phyloP scores from a whole-genome alignment of 805 yeast genomes.

The Citeromyces nyonsensis region DNA sequence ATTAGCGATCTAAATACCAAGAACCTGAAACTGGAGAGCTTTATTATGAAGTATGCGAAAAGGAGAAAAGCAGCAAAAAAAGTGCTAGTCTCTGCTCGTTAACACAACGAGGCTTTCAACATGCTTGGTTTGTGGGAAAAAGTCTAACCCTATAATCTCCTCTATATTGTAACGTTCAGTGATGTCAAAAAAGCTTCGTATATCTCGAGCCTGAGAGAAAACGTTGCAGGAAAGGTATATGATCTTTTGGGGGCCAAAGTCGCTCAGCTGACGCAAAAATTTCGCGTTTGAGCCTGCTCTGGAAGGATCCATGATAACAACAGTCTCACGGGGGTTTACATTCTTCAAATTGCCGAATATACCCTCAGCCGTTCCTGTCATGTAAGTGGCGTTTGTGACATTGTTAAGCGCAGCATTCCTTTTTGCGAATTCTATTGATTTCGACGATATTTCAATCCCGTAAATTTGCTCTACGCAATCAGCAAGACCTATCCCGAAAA shows the following conservation, averaged over 20 bases:
- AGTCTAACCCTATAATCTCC: conserved; percentile 22
- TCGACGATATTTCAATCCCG: conserved; percentile 22
- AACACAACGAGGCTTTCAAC: conserved; percentile 19
- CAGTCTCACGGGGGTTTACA: conserved; percentile 8
- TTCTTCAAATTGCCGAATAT: too few relatives aligned
- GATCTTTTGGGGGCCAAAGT: conserved; percentile 19
- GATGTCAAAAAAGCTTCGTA: conserved; percentile 12
- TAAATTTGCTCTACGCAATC: conserved; percentile 16
- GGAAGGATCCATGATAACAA: conserved; percentile 28
- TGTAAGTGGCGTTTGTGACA: too few relatives aligned
- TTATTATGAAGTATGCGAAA: conserved; percentile 48
- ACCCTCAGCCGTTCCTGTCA: too few relatives aligned
- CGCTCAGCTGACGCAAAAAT: conserved; percentile 19
- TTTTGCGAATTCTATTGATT: too few relatives aligned
- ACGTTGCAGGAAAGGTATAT: conserved; percentile 28
- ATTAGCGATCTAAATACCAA: conserved; percentile 41
- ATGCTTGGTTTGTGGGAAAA: conserved; percentile 42
- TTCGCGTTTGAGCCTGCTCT: conserved; percentile 21
- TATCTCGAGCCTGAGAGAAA: conserved; percentile 27
- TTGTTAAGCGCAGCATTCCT: too few relatives aligned
- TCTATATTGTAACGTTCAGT: conserved; percentile 9
- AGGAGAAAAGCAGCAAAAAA: conserved; percentile 30
- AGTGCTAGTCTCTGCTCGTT: conserved; percentile 6
- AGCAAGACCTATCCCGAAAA: conserved; percentile 20
- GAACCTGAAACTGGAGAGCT: conserved; percentile 36